Evolutionary conservation across 306 rosid species (phyloP).

Genomic region (Hippophae tibetana): DNA sequence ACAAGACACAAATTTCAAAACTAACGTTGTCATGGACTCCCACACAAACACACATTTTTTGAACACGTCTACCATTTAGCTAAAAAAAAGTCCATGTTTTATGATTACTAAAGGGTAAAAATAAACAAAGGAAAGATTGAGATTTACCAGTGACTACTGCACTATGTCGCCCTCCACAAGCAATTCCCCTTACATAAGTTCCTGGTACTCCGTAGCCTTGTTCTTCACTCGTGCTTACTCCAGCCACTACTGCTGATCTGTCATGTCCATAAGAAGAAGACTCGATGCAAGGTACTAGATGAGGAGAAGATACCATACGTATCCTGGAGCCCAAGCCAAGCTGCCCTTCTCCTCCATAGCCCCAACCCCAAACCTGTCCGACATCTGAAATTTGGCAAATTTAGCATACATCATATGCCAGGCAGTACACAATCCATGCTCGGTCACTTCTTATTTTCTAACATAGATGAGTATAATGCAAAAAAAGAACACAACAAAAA

Average conservation of each 20-base stretch:
- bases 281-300: slow-evolving; percentile 69
- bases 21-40: no score
- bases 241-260: slow-evolving; percentile 36
- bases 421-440: slow-evolving; percentile 16
- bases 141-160: slow-evolving; percentile 71
- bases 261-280: slow-evolving; percentile 55
- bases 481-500: slow-evolving; percentile 10
- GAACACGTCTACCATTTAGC: no score
- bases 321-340: slow-evolving; percentile 90
- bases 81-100: background rate
- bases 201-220: slow-evolving; percentile 58
- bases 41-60: no score
- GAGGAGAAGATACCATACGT: slow-evolving; percentile 95
- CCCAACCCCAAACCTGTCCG: slow-evolving; percentile 99
- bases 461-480: slow-evolving; percentile 8
- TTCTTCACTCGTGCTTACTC: slow-evolving; percentile 57
- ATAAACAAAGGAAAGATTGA: slow-evolving; percentile 1
- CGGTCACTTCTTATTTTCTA: slow-evolving; percentile 8
- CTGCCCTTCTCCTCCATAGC: slow-evolving; percentile 99
- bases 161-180: slow-evolving; percentile 98
- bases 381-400: slow-evolving; percentile 54
- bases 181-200: slow-evolving; percentile 65
- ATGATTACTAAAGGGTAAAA: background rate
- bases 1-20: no score
- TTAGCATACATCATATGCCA: slow-evolving; percentile 20